Evolutionary conservation across 345 rosid species (phyloP).

Genomic region (Citrus mangshanensis): DNA sequence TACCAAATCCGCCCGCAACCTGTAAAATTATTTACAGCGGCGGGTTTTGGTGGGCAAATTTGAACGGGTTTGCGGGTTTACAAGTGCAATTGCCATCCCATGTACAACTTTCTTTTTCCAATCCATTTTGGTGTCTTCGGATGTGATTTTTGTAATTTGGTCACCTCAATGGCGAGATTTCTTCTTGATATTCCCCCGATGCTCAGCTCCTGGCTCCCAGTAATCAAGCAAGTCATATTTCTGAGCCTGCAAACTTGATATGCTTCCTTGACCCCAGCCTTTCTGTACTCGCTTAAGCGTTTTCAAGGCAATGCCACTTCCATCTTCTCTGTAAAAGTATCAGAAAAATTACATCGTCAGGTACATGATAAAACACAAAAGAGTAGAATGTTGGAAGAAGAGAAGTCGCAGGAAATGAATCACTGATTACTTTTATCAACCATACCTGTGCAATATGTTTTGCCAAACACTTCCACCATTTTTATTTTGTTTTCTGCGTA

Average conservation of each 20-base stretch:
- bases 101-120: background rate
- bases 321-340: slow-evolving; percentile 77
- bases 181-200: background rate
- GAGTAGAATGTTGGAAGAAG: background rate
- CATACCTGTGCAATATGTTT: slow-evolving; percentile 67
- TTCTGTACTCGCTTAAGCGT: slow-evolving; percentile 62
- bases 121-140: background rate
- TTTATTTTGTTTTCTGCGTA: slow-evolving; percentile 33
- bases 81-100: too few relatives aligned
- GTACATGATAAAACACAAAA: slow-evolving; percentile 1
- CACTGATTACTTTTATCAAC: slow-evolving; percentile 1
- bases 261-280: slow-evolving; percentile 81
- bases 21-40: too few relatives aligned
- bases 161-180: background rate
- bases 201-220: slow-evolving; percentile 40
- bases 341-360: slow-evolving; percentile 12
- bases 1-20: too few relatives aligned
- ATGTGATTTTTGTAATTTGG: background rate
- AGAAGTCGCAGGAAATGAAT: background rate
- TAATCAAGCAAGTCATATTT: slow-evolving; percentile 47
- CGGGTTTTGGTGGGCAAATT: too few relatives aligned
- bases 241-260: slow-evolving; percentile 50
- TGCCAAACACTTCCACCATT: slow-evolving; percentile 56
- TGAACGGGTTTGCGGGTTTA: too few relatives aligned
- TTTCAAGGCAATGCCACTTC: slow-evolving; percentile 79